phyloP scores from a whole-genome alignment of 208 protist genomes.

The Lotmaria passim region DNA sequence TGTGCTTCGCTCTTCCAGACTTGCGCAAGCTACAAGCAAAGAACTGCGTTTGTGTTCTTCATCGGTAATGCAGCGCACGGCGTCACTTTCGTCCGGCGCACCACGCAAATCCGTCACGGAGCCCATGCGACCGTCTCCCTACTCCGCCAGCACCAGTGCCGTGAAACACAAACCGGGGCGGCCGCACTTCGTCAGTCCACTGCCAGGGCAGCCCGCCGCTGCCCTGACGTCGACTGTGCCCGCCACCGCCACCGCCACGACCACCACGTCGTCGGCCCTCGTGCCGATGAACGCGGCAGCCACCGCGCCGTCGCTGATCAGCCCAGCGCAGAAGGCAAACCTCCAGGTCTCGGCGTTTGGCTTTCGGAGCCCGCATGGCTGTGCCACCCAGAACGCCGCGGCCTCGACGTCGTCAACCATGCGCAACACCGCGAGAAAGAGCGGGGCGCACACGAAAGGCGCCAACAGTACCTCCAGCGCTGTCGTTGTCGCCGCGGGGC shows the following conservation, averaged over 20 bases:
- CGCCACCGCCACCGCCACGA: neutral
- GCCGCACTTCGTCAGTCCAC: neutral
- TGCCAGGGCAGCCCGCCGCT: conserved; percentile 1
- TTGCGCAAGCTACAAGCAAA: too few species aligned
- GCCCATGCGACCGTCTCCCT: neutral
- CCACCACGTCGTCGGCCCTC: conserved; percentile 6
- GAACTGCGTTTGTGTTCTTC: too few species aligned
- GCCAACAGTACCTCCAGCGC: conserved; percentile 3
- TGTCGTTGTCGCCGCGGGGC: conserved; percentile 54
- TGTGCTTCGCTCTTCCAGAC: too few species aligned
- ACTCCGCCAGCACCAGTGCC: neutral
- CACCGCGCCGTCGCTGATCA: conserved; percentile 35
- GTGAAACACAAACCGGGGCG: neutral
- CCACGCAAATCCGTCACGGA: conserved; percentile 2
- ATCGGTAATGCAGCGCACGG: neutral
- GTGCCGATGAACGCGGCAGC: conserved; percentile 5
- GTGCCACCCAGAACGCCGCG: conserved; percentile 6
- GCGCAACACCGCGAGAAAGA: conserved; percentile 3
- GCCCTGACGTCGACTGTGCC: neutral
- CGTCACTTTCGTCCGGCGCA: neutral
- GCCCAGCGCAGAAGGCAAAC: conserved; percentile 45
- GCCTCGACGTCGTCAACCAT: neutral
- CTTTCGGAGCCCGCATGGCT: conserved; percentile 40
- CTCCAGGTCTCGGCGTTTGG: conserved; percentile 58
- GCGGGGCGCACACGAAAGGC: conserved; percentile 13